A percentile compares a stretch with the other conserved stretches of the same genome.
phyloP scores from a whole-genome alignment of 2,329 filamentous ascomycete species.

The Fusarium dimerum region DNA sequence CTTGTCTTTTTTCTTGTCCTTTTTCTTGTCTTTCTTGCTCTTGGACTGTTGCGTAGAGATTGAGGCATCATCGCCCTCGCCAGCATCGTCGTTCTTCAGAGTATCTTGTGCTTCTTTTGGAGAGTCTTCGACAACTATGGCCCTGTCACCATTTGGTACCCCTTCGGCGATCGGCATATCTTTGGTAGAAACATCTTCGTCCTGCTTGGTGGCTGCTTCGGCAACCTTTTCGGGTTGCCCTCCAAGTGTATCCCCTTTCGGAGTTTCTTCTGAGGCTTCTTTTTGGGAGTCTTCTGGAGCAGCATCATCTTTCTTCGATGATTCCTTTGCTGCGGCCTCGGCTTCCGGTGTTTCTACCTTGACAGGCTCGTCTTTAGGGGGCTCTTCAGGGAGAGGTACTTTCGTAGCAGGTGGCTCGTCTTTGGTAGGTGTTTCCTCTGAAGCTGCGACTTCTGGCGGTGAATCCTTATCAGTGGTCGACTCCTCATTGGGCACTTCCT shows the following conservation, averaged over 20 bases:
- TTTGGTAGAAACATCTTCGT: not conserved
- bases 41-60: constrained; percentile 12
- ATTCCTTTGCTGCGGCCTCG: no score
- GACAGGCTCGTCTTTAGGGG: no score
- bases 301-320: no score
- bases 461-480: not conserved
- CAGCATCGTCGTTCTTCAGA: constrained; percentile 11
- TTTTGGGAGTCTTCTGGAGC: no score
- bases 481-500: constrained; percentile 1
- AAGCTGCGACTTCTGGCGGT: not conserved
- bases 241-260: not conserved
- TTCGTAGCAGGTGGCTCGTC: not conserved
- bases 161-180: constrained; percentile 1
- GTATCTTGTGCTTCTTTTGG: not conserved
- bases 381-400: no score
- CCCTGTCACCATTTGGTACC: not conserved
- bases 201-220: not conserved
- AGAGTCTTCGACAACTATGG: not conserved
- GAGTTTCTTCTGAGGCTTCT: not conserved
- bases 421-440: constrained; percentile 4
- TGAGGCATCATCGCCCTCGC: constrained; percentile 11
- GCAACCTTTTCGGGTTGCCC: no score
- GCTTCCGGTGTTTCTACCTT: no score
- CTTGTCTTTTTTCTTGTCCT: constrained; percentile 19
- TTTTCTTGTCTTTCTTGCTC: constrained; percentile 24